A percentile compares a stretch with the other conserved stretches of the same genome.
phyloP scores from a whole-genome alignment of 208 protist genomes.

The Crithidia mellificae region DNA sequence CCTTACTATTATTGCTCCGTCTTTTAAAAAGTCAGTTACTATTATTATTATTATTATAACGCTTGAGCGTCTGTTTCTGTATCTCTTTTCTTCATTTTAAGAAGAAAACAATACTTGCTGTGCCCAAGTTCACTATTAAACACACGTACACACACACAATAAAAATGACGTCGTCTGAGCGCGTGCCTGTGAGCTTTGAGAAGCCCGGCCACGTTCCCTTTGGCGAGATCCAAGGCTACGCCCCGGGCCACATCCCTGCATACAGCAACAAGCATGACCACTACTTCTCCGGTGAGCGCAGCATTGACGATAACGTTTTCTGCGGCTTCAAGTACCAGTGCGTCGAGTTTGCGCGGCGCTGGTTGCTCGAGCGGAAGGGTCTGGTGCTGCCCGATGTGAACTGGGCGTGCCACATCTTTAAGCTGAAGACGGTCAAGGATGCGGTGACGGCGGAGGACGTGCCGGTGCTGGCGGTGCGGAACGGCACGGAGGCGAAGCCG shows the following conservation, averaged over 20 bases:
- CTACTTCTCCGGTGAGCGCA: slow-evolving; percentile 87
- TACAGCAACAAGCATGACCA: slow-evolving; percentile 89
- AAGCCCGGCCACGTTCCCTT: slow-evolving; percentile 55
- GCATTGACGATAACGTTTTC: slow-evolving; percentile 73
- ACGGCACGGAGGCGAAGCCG: slow-evolving; percentile 62
- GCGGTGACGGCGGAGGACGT: slow-evolving; percentile 59
- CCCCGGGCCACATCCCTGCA: slow-evolving; percentile 74
- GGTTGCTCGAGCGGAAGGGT: slow-evolving; percentile 77
- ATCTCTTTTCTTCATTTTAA: background rate
- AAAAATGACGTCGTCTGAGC: slow-evolving; percentile 17
- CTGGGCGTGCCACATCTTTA: slow-evolving; percentile 83
- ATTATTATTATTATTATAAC: no score
- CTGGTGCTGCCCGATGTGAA: slow-evolving; percentile 81
- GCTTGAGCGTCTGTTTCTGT: no score
- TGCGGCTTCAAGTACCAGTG: slow-evolving; percentile 91
- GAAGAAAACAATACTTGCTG: no score
- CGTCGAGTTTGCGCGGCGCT: slow-evolving; percentile 88
- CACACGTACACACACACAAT: background rate
- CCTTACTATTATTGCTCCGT: background rate
- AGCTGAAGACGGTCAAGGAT: slow-evolving; percentile 64
- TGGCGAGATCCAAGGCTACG: slow-evolving; percentile 74
- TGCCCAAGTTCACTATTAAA: no score
- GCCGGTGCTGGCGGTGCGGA: slow-evolving; percentile 50
- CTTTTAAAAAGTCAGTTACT: no score
- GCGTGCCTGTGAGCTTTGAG: slow-evolving; percentile 37